Percentiles rank a stretch among this genome's conserved stretches.
These are phyloP conservation scores for Mycena latifolia DNA, from an alignment of 768 basidiomycete species.

Conservation along the genomic window DNA sequence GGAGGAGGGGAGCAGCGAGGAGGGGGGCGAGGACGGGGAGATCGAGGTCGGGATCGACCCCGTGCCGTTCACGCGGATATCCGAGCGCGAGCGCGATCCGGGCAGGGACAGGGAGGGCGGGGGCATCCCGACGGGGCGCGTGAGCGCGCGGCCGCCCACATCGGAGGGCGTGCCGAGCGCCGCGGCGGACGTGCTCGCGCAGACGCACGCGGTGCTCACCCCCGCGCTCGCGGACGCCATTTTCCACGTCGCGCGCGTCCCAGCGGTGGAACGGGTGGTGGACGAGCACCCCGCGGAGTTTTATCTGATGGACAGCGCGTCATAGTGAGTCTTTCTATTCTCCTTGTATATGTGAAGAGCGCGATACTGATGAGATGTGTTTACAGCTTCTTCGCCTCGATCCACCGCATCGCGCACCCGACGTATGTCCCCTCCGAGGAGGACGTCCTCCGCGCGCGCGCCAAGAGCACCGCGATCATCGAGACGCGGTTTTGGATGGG, in stretches of 20 bases:
- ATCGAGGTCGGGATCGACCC: conserved; percentile 20
- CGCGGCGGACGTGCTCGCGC: conserved; percentile 43
- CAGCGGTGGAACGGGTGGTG: too few species aligned
- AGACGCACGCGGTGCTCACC: conserved; percentile 54
- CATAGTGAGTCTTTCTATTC: conserved; percentile 44
- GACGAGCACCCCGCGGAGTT: conserved; percentile 64
- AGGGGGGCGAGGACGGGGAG: not conserved
- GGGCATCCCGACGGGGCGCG: too few species aligned
- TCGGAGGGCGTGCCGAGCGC: too few species aligned
- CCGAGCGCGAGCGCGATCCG: not conserved
- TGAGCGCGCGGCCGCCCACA: too few species aligned
- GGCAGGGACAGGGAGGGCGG: too few species aligned
- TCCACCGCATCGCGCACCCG: conserved; percentile 81
- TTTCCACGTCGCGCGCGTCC: too few species aligned
- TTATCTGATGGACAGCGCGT: conserved; percentile 77
- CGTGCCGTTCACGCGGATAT: conserved; percentile 16
- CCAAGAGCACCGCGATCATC: conserved; percentile 90
- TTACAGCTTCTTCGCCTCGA: conserved; percentile 86
- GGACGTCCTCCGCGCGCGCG: conserved; percentile 57
- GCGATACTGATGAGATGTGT: too few species aligned
- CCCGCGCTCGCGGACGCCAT: conserved; percentile 64
- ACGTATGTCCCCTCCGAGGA: conserved; percentile 88
- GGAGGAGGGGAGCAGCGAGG: not conserved
- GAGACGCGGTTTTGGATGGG: conserved; percentile 89
- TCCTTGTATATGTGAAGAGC: not conserved